Evolutionary conservation across 2,329 filamentous ascomycete species (phyloP).

Genomic region (Amauroascus verrucosus): DNA sequence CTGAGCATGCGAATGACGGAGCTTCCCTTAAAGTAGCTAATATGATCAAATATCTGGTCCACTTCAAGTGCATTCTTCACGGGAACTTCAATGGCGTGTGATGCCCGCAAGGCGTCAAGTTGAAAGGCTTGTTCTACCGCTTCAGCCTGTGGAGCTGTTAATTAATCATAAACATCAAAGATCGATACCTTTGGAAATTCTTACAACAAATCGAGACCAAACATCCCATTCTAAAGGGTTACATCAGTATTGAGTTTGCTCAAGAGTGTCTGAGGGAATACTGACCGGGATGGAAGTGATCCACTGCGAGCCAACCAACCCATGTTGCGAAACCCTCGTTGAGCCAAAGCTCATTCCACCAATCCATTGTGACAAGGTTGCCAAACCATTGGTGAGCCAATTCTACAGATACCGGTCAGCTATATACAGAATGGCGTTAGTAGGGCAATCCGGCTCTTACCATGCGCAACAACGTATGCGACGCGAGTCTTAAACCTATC

Average conservation of each 20-base stretch:
- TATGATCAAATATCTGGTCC: constrained; percentile 95
- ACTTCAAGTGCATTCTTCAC: constrained; percentile 90
- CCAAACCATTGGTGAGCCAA: constrained; percentile 95
- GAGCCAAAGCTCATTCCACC: constrained; percentile 89
- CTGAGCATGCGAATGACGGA: constrained; percentile 95
- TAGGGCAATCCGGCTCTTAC: constrained; percentile 22
- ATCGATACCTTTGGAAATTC: constrained; percentile 46
- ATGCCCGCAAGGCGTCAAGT: constrained; percentile 80
- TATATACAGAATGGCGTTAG: neutral
- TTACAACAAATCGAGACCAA: constrained; percentile 88
- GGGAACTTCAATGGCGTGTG: constrained; percentile 91
- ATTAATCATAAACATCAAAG: constrained; percentile 27
- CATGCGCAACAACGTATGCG: constrained; percentile 93
- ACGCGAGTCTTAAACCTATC: constrained; percentile 84
- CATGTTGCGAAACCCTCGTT: constrained; percentile 97
- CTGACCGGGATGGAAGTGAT: constrained; percentile 71
- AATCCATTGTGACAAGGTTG: constrained; percentile 92
- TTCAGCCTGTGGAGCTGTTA: constrained; percentile 55
- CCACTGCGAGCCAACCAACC: constrained; percentile 90
- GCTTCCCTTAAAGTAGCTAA: constrained; percentile 93
- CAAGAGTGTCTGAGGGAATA: neutral
- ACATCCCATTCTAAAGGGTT: constrained; percentile 69
- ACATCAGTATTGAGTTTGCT: constrained; percentile 17
- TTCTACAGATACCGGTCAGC: constrained; percentile 41
- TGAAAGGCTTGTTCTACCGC: constrained; percentile 84